These are phyloP conservation scores for Geoglossum cookeanum DNA, from an alignment of 2,329 filamentous ascomycete species.

Conservation along the genomic window DNA sequence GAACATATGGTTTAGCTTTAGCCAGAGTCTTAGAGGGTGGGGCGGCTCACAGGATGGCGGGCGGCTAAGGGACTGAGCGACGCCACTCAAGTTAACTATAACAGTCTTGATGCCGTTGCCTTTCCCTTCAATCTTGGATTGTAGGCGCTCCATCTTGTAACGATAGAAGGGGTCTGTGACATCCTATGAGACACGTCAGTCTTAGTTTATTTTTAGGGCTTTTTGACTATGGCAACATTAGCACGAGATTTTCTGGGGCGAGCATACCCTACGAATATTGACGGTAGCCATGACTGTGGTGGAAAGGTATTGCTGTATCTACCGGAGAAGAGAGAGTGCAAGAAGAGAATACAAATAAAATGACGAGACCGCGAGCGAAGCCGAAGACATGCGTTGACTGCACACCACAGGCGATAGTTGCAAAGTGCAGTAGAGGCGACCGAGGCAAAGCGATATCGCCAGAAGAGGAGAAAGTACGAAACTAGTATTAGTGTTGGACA, in stretches of 20 bases:
- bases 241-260: constrained; percentile 1
- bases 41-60: constrained; percentile 48
- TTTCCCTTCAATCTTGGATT: constrained; percentile 99
- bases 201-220: not conserved
- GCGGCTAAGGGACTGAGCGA: constrained; percentile 78
- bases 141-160: constrained; percentile 99
- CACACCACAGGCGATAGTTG: constrained; percentile 8
- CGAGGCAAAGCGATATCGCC: not conserved
- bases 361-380: not conserved
- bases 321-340: constrained; percentile 1
- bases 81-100: constrained; percentile 88
- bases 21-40: not conserved
- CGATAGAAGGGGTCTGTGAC: constrained; percentile 98
- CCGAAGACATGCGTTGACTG: constrained; percentile 13
- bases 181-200: constrained; percentile 31
- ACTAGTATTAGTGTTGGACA: not conserved
- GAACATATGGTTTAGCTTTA: constrained; percentile 4
- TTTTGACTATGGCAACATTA: constrained; percentile 6
- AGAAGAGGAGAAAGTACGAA: not conserved
- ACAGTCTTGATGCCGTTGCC: constrained; percentile 99
- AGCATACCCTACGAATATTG: constrained; percentile 65
- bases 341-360: not conserved
- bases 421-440: not conserved
- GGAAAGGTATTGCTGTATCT: constrained; percentile 6
- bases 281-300: constrained; percentile 78